phyloP scores from a whole-genome alignment of 192 early-diverging fungal species.

The Dispira parvispora region DNA sequence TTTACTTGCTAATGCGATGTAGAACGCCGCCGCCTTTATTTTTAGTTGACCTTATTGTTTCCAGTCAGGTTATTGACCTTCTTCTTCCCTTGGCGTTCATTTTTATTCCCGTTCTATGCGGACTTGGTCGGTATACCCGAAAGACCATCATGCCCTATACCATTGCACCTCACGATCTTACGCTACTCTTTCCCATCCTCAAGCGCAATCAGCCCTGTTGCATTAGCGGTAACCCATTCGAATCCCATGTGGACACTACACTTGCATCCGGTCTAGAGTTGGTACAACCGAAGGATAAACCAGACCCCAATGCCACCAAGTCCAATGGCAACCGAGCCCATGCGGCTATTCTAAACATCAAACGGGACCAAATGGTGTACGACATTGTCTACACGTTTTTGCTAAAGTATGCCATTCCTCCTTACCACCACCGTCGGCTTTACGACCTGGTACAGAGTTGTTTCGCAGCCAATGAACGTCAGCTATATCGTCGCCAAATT shows the following conservation, averaged over 20 bases:
- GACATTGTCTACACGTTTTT: constrained; percentile 8
- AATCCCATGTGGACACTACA: neutral
- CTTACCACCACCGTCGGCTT: constrained; percentile 5
- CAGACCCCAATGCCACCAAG: neutral
- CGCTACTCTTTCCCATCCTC: constrained; percentile 1
- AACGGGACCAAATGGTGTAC: constrained; percentile 1
- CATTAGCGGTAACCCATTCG: neutral
- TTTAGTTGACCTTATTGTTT: too few relatives aligned
- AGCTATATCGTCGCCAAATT: neutral
- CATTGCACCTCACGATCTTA: constrained; percentile 5
- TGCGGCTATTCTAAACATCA: neutral
- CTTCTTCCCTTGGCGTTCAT: too few relatives aligned
- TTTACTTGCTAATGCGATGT: too few relatives aligned
- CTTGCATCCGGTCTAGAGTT: neutral
- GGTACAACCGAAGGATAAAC: neutral
- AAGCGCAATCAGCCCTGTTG: neutral
- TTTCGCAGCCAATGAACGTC: neutral
- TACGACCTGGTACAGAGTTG: constrained; percentile 1
- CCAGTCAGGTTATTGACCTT: too few relatives aligned
- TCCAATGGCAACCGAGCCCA: neutral
- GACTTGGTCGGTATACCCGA: too few relatives aligned
- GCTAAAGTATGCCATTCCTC: neutral
- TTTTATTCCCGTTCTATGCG: too few relatives aligned
- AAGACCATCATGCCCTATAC: constrained; percentile 1
- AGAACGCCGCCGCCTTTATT: too few relatives aligned